phyloP scores from a whole-genome alignment of 257 asterid species.

The Hygrophila difformis region DNA sequence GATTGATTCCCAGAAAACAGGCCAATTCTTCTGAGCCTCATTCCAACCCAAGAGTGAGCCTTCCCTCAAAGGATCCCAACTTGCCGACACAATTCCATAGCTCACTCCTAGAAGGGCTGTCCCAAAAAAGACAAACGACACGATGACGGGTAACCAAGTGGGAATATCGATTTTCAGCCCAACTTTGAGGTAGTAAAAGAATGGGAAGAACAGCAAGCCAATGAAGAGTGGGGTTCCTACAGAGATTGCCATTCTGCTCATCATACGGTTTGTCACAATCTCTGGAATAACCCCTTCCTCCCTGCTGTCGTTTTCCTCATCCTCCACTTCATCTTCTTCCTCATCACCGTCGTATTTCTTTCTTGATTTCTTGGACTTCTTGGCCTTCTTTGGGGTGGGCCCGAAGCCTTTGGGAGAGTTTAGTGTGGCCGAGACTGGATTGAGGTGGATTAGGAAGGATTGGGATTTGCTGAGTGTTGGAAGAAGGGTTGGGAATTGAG shows the following conservation, averaged over 20 bases:
- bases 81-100: slow-evolving; percentile 91
- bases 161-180: slow-evolving; percentile 88
- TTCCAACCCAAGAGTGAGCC: slow-evolving; percentile 89
- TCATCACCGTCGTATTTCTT: slow-evolving; percentile 32
- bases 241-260: slow-evolving; percentile 60
- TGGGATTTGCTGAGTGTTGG: slow-evolving; percentile 15
- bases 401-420: slow-evolving; percentile 86
- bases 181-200: slow-evolving; percentile 82
- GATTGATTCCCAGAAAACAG: slow-evolving; percentile 85
- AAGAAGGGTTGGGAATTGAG: slow-evolving; percentile 23
- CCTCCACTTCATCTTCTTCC: slow-evolving; percentile 32
- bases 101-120: slow-evolving; percentile 78
- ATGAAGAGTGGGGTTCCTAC: slow-evolving; percentile 79
- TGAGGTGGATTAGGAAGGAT: slow-evolving; percentile 14
- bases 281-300: slow-evolving; percentile 78
- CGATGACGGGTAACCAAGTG: slow-evolving; percentile 79
- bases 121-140: slow-evolving; percentile 84
- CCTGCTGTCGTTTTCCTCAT: slow-evolving; percentile 28
- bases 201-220: slow-evolving; percentile 82
- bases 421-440: slow-evolving; percentile 47
- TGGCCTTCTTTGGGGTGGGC: slow-evolving; percentile 44
- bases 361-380: slow-evolving; percentile 39
- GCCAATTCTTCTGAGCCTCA: slow-evolving; percentile 93
- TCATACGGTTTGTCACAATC: slow-evolving; percentile 92
- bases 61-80: slow-evolving; percentile 97